Evolutionary conservation across 2,329 filamentous ascomycete genomes (phyloP).

Genomic region (Cordyceps javanica): DNA sequence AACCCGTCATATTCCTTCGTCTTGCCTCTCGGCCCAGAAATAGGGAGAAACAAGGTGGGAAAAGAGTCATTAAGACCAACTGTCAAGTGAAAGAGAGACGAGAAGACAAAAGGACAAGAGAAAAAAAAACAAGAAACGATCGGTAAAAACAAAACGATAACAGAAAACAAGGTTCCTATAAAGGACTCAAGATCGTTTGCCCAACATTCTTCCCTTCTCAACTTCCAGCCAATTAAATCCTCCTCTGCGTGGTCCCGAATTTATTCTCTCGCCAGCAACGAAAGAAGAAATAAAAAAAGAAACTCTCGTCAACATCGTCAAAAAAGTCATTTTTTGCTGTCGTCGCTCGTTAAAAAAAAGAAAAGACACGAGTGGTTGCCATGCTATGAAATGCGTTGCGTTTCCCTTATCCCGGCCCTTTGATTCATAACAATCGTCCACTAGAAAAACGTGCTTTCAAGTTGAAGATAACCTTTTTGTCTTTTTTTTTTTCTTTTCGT

Average conservation of each 20-base stretch:
- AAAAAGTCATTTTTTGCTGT: background rate
- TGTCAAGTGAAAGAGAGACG: background rate
- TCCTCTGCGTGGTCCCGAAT: background rate
- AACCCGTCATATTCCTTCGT: background rate
- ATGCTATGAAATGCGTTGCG: background rate
- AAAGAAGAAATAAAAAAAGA: too few species aligned
- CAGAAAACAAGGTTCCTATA: background rate
- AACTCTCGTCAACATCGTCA: background rate
- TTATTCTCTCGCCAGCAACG: background rate
- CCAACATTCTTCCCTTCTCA: background rate
- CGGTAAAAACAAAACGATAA: background rate
- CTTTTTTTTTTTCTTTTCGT: conserved; percentile 9
- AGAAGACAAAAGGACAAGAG: background rate
- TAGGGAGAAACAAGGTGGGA: background rate
- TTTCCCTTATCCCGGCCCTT: background rate
- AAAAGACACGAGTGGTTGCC: background rate
- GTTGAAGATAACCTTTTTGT: background rate
- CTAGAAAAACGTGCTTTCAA: background rate
- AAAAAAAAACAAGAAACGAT: background rate
- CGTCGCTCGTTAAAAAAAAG: background rate
- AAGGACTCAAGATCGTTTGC: background rate
- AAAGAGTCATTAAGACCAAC: background rate
- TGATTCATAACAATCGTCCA: background rate
- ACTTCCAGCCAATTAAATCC: background rate
- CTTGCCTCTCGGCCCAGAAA: background rate